Evolutionary conservation across 1,284 basidiomycete genomes (phyloP).

Genomic region (Limonomyces culmigenus): DNA sequence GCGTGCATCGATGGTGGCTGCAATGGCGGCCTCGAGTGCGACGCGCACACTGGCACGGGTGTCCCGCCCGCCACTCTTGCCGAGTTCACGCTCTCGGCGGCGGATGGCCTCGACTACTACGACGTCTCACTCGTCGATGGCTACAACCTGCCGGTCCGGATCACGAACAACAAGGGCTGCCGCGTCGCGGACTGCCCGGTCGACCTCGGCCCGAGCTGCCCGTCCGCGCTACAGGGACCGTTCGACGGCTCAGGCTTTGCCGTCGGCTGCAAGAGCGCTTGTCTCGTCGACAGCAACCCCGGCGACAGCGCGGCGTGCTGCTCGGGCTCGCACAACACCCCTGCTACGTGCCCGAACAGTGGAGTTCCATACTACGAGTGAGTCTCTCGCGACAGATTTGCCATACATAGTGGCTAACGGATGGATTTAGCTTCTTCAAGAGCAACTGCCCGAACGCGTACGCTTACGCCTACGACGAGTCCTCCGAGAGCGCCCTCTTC

Average conservation of each 20-base stretch:
- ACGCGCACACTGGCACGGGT: conserved; percentile 28
- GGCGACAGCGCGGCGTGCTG: conserved; percentile 31
- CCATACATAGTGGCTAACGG: too few species aligned
- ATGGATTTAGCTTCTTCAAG: too few species aligned
- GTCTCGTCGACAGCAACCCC: conserved; percentile 30
- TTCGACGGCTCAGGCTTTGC: conserved; percentile 30
- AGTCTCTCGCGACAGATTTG: background rate
- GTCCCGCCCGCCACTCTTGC: conserved; percentile 46
- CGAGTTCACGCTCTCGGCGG: conserved; percentile 41
- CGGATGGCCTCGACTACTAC: conserved; percentile 26
- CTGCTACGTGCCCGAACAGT: conserved; percentile 29
- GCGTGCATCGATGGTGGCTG: conserved; percentile 39
- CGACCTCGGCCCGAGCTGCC: conserved; percentile 35
- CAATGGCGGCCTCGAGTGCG: conserved; percentile 38
- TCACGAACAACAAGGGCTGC: conserved; percentile 35
- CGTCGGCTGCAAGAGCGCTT: conserved; percentile 43
- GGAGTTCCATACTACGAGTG: conserved; percentile 29
- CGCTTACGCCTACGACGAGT: conserved; percentile 40
- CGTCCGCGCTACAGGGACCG: conserved; percentile 31
- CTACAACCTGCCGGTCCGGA: conserved; percentile 37
- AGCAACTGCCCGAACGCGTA: conserved; percentile 34
- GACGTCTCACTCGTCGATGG: conserved; percentile 41
- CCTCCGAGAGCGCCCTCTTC: conserved; percentile 31
- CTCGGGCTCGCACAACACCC: conserved; percentile 28
- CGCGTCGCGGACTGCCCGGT: conserved; percentile 28